A percentile compares a stretch with the other conserved stretches of the same genome.
These are phyloP conservation scores for Cytospora schulzeri DNA, from an alignment of 2,329 filamentous ascomycete genomes.

Conservation along the genomic window DNA sequence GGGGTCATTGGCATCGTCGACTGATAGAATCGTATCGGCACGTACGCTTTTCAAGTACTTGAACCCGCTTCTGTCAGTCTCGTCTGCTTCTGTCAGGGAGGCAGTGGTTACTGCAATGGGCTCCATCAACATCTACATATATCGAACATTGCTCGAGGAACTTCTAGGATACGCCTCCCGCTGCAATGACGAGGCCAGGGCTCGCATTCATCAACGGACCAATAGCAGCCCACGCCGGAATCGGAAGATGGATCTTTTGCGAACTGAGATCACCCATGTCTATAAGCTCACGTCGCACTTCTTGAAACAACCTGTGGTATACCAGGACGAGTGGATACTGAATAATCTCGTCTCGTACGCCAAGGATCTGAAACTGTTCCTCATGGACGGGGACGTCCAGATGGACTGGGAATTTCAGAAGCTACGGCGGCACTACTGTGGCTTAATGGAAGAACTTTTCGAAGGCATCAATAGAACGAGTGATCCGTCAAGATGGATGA, in stretches of 20 bases:
- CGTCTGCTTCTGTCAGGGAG: slow-evolving; percentile 79
- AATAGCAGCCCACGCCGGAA: slow-evolving; percentile 81
- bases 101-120: slow-evolving; percentile 91
- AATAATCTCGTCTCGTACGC: slow-evolving; percentile 87
- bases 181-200: slow-evolving; percentile 86
- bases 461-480: slow-evolving; percentile 85
- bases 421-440: slow-evolving; percentile 89
- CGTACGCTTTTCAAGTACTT: slow-evolving; percentile 88
- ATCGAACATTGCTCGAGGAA: slow-evolving; percentile 86
- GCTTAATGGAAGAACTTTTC: slow-evolving; percentile 88
- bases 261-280: slow-evolving; percentile 94
- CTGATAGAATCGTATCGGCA: slow-evolving; percentile 83
- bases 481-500: slow-evolving; percentile 91
- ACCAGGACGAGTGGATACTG: slow-evolving; percentile 86
- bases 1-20: slow-evolving; percentile 68
- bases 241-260: slow-evolving; percentile 79
- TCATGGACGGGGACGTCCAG: slow-evolving; percentile 93
- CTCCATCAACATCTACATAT: slow-evolving; percentile 93
- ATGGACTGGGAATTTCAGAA: slow-evolving; percentile 94
- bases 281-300: slow-evolving; percentile 94
- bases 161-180: slow-evolving; percentile 82
- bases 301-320: slow-evolving; percentile 74
- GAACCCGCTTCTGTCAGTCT: slow-evolving; percentile 81
- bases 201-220: slow-evolving; percentile 82
- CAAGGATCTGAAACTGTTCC: slow-evolving; percentile 88